phyloP scores from a whole-genome alignment of 2,329 filamentous ascomycete species.

The Colletotrichum spinosum region DNA sequence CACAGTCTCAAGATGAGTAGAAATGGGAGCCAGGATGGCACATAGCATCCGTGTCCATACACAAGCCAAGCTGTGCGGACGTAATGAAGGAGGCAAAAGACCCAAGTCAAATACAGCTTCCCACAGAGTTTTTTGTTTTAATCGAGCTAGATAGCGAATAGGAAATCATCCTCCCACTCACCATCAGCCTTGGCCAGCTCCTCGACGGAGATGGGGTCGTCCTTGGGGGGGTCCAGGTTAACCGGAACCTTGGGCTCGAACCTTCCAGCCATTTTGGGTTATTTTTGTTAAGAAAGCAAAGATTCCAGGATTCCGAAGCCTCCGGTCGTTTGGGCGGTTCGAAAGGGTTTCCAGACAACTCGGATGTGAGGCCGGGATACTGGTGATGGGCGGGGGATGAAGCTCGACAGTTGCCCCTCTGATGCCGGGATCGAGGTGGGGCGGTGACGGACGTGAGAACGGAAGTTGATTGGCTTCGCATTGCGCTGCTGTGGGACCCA shows the following conservation, averaged over 20 bases:
- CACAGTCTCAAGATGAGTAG: too few species aligned
- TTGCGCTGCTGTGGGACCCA: neutral
- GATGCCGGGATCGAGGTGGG: slow-evolving; percentile 26
- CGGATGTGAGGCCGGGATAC: neutral
- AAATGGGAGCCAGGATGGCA: too few species aligned
- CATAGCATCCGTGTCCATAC: too few species aligned
- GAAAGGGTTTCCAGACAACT: neutral
- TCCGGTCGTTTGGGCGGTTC: neutral
- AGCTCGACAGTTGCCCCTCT: slow-evolving; percentile 34
- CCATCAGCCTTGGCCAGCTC: slow-evolving; percentile 86
- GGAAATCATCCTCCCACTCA: slow-evolving; percentile 56
- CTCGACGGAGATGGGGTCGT: slow-evolving; percentile 85
- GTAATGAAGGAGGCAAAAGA: too few species aligned
- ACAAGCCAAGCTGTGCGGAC: neutral
- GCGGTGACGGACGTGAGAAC: slow-evolving; percentile 22
- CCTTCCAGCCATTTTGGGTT: slow-evolving; percentile 66
- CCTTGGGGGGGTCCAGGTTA: slow-evolving; percentile 83
- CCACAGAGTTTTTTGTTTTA: neutral
- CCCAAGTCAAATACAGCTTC: too few species aligned
- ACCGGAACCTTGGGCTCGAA: slow-evolving; percentile 86
- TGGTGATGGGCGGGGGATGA: slow-evolving; percentile 29
- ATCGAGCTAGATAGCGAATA: too few species aligned
- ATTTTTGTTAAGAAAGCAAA: neutral
- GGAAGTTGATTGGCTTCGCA: slow-evolving; percentile 20
- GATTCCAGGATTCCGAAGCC: neutral